Base-by-base conservation (phyloP, 2,329 filamentous ascomycete species). In the Monosporascus sp. region DNA sequence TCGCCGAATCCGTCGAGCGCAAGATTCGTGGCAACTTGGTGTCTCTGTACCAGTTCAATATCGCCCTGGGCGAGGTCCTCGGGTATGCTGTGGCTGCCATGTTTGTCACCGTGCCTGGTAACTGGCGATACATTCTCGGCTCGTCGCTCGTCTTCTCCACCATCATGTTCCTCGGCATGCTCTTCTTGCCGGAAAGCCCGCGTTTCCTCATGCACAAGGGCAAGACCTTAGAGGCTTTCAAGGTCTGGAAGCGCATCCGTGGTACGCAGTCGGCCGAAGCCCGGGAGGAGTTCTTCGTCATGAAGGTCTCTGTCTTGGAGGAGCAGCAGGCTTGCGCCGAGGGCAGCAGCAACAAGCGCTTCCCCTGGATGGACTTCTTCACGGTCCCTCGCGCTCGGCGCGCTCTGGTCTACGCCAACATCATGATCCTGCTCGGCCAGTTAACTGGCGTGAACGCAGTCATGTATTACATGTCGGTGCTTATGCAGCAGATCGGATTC, bases 41-140 rank as follows among this genome's bases (percentile, higher is more conserved):
- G 1, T 88, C 85, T 0, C 73, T 89, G 0, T 90, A 89, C 67
- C 87, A 90, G 65, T 82, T 89, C 70, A 89, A 87, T 70, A 90
- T 90, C 62, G 87, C 87, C 0, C 76, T 90, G 0, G 87, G 87
- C 27, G 87, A 89, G 61, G 86, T 90, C 2, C 73, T 90, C 1
- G 87, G 87, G 2, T 89, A 89, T 55, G 86, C 83, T 5, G 80
- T 89, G 1, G 86, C 83, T 0, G 87, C 87, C 47, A 88, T 89
- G 53, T 90, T 90, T 68, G 74, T 89, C 56, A 78, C 74, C n/a
- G 84, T 90, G 2, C 70, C 73, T 0, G 87, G 86, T 17, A 86
- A 85, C 72, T 90, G 87, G 87, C 78, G 87, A 38, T 89, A 83
- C 66, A 89, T 90, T 55, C 80, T 90, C 1, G 87, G 86, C 5